Evolutionary conservation across 768 basidiomycete species (phyloP).

Genomic region (Suillus luteus): DNA sequence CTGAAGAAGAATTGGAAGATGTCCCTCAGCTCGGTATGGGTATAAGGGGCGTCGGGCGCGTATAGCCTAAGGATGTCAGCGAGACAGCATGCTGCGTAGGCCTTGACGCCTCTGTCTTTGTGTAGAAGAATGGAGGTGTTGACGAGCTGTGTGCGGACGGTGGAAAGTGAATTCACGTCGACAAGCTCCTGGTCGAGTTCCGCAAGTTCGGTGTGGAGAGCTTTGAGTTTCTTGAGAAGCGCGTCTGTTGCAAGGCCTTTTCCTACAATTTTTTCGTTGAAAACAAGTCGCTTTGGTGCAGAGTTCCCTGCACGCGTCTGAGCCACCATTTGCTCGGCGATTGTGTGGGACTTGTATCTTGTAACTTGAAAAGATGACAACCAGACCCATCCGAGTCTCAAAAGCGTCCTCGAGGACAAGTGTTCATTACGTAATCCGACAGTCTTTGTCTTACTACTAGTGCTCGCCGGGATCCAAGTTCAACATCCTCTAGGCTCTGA

Average conservation of each 20-base stretch:
- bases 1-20: slow-evolving; percentile 97
- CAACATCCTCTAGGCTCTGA: neutral
- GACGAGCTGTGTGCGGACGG: slow-evolving; percentile 79
- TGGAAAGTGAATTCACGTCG: slow-evolving; percentile 69
- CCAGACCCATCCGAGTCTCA: neutral
- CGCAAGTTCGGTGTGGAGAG: slow-evolving; percentile 74
- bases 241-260: slow-evolving; percentile 80
- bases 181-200: slow-evolving; percentile 86
- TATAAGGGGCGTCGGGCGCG: slow-evolving; percentile 97
- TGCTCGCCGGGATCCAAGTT: neutral
- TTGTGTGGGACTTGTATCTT: slow-evolving; percentile 5
- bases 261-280: slow-evolving; percentile 79
- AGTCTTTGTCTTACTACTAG: neutral
- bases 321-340: slow-evolving; percentile 58
- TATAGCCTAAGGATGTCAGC: slow-evolving; percentile 92
- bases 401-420: neutral
- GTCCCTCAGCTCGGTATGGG: slow-evolving; percentile 83
- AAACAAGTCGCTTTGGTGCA: slow-evolving; percentile 63
- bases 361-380: slow-evolving; percentile 6
- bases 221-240: slow-evolving; percentile 83
- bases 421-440: neutral
- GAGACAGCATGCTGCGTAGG: slow-evolving; percentile 90
- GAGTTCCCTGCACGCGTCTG: slow-evolving; percentile 64
- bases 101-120: slow-evolving; percentile 96
- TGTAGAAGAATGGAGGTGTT: slow-evolving; percentile 81